These are phyloP conservation scores for Penicillium italicum DNA, from an alignment of 2,329 filamentous ascomycete species.

Conservation along the genomic window DNA sequence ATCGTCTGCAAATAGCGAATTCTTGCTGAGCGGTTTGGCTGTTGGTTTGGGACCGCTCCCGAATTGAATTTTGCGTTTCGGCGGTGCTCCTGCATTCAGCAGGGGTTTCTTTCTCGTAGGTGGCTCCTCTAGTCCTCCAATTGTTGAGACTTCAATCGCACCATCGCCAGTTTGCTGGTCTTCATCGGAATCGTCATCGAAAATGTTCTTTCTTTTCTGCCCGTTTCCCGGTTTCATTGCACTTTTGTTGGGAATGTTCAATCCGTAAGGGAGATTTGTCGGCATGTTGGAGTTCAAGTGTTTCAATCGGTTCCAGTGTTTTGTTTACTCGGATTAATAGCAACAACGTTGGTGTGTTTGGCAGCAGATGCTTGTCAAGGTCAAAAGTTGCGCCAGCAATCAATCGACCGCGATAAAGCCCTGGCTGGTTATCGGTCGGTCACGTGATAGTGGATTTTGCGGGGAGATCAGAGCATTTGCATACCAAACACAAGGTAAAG, in stretches of 20 bases:
- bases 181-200: slow-evolving; percentile 45
- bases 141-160: slow-evolving; percentile 36
- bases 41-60: slow-evolving; percentile 24
- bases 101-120: slow-evolving; percentile 17
- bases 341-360: neutral
- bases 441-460: slow-evolving; percentile 13
- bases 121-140: slow-evolving; percentile 36
- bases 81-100: slow-evolving; percentile 21
- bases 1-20: slow-evolving; percentile 38
- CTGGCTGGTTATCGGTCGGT: slow-evolving; percentile 14
- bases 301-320: neutral
- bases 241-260: slow-evolving; percentile 43
- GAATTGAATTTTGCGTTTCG: slow-evolving; percentile 36
- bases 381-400: slow-evolving; percentile 14
- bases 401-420: slow-evolving; percentile 13
- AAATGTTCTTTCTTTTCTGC: slow-evolving; percentile 49
- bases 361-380: slow-evolving; percentile 2
- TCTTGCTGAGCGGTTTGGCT: slow-evolving; percentile 34
- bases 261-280: slow-evolving; percentile 41
- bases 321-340: neutral
- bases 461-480: slow-evolving; percentile 7
- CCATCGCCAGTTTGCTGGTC: slow-evolving; percentile 20
- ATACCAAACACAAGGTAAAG: neutral
- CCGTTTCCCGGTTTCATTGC: slow-evolving; percentile 29
- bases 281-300: slow-evolving; percentile 16